Evolutionary conservation across 1,139 yeast genomes (phyloP).

Genomic region (Protomyces macrosporus): DNA sequence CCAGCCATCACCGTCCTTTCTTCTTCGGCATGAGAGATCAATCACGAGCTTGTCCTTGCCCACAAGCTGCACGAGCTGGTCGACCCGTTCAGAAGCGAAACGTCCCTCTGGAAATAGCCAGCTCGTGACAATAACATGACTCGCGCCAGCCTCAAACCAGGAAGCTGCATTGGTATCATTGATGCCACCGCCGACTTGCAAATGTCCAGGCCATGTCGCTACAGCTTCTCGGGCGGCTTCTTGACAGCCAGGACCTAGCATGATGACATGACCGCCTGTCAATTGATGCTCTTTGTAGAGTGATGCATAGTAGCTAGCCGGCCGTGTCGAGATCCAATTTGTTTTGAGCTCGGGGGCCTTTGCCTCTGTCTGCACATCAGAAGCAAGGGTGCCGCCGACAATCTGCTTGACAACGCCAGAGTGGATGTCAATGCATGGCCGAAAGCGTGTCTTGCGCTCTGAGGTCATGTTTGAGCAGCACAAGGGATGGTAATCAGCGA

Average conservation of each 20-base stretch:
- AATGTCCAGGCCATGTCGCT: conserved; percentile 56
- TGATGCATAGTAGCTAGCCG: conserved; percentile 71
- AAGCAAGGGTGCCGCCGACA: conserved; percentile 81
- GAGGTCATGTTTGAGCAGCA: neutral
- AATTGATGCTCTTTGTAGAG: conserved; percentile 58
- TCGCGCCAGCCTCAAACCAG: conserved; percentile 67
- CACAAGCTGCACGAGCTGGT: conserved; percentile 46
- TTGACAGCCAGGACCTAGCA: conserved; percentile 80
- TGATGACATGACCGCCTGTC: conserved; percentile 83
- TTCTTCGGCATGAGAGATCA: conserved; percentile 48
- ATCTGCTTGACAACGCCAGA: conserved; percentile 93
- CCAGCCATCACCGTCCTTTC: conserved; percentile 58
- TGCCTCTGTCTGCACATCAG: conserved; percentile 31
- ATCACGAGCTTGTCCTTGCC: conserved; percentile 43
- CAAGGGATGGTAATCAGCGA: too few species aligned
- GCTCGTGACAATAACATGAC: conserved; percentile 73
- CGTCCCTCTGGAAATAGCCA: conserved; percentile 69
- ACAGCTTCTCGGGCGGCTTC: conserved; percentile 75
- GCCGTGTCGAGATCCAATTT: conserved; percentile 72
- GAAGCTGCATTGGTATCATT: conserved; percentile 60
- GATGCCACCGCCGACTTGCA: conserved; percentile 95
- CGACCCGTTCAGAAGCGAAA: conserved; percentile 54
- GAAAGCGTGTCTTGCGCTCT: conserved; percentile 53
- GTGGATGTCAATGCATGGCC: conserved; percentile 94
- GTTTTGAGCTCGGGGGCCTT: conserved; percentile 49